Conservation (phyloP, 192 early-diverging fungal species). For the Podila verticillata region DNA sequence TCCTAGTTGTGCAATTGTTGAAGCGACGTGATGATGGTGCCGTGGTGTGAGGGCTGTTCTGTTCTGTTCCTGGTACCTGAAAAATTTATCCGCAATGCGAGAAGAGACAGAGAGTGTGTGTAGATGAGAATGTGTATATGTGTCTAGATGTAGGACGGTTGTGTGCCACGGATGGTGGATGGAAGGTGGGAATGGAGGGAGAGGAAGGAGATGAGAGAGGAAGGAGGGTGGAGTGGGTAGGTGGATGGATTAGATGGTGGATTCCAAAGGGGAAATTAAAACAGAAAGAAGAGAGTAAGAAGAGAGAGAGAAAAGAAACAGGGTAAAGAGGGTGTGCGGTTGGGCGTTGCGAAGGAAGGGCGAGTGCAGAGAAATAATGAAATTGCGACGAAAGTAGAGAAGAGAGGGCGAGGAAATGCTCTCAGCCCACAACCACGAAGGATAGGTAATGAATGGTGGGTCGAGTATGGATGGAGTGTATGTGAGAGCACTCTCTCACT, state of each 20-base stretch:
- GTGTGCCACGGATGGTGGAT: background rate
- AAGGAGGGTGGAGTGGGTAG: background rate
- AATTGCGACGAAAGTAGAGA: background rate
- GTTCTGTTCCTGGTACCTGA: background rate
- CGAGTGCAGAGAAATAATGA: background rate
- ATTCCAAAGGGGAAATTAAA: slow-evolving; percentile 19
- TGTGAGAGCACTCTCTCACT: too few relatives aligned
- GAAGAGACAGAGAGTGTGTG: background rate
- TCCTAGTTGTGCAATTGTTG: too few relatives aligned
- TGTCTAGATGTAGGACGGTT: background rate
- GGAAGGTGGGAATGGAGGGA: background rate
- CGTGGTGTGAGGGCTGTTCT: too few relatives aligned
- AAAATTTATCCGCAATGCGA: background rate
- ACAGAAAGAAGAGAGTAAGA: background rate
- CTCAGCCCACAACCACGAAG: too few relatives aligned
- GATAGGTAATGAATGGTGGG: too few relatives aligned
- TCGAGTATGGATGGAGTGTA: too few relatives aligned
- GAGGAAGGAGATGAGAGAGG: background rate
- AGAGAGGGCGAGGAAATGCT: background rate
- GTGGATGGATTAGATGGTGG: background rate
- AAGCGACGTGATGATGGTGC: too few relatives aligned
- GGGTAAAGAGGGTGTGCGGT: background rate
- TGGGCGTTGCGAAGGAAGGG: background rate
- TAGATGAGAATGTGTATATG: background rate
- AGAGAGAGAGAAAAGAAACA: background rate